Base-by-base conservation (phyloP, 306 rosid genomes). In the Castanopsis chinensis region DNA sequence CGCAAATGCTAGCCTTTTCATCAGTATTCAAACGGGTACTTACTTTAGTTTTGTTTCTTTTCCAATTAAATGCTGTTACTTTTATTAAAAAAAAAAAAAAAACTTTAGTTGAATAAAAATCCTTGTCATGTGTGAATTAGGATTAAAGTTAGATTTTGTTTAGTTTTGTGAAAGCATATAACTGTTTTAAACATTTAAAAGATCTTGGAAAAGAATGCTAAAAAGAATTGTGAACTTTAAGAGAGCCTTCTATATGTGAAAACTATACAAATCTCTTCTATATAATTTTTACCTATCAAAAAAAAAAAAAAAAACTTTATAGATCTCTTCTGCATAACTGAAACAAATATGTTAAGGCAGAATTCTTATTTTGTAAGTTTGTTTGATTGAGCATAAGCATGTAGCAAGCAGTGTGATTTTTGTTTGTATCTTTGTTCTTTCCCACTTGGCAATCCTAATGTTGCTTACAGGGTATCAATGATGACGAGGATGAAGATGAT, bases 391-490 rank as follows among this genome's bases (percentile, higher is more conserved):
- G 69, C 20, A 27, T 2, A 61, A 13, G 61, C 69, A 51, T 37
- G 4, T 18, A 25, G 57, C 5, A 15, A 33, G 19, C 20, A 9
- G 14, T 37, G 70, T 1, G 18, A 13, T 79, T 18, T 49, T 6
- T 32, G 49, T 71, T 75, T 63, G 20, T 78, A 69, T 83, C 41
- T 35, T 35, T 35, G 0, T 35, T 35, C 2, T 35, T 35, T 35
- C 41, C 41, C 41, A 35, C 41, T 35, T 35, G 41, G 2, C 0
- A 35, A 35, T 35, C 41, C 41, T 35, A 35, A 35, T 35, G 8
- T 35, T 78, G 77, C 53, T 76, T 23, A 37, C 30, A 88, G 92
- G 96, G 78, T 51, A 75, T 63, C 33, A 89, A 90, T 4, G 83
- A 78, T 0, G 82, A 80, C 12, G 80, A 87, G 0, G 88, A 78